A percentile compares a stretch with the other conserved stretches of the same genome.
Conservation (phyloP, 2,329 filamentous ascomycete species). For the Fusarium brevicatenulatum region DNA sequence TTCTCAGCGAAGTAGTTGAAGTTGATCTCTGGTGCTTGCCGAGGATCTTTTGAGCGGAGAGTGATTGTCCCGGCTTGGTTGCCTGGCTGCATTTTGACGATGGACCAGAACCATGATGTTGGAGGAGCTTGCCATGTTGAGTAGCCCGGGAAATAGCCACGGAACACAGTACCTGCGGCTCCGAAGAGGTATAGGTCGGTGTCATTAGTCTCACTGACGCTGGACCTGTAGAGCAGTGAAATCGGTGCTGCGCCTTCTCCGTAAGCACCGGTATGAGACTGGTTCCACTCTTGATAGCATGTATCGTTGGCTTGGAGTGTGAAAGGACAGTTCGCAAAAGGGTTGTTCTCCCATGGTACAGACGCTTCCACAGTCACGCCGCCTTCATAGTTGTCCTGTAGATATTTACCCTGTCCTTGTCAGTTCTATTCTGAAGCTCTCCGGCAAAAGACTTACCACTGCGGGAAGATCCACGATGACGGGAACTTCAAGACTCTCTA, state of each 20-base stretch:
- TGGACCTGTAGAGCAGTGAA: conserved; percentile 43
- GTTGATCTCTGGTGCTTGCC: conserved; percentile 69
- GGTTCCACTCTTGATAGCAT: conserved; percentile 49
- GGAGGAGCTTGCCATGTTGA: conserved; percentile 47
- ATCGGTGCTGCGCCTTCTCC: conserved; percentile 39
- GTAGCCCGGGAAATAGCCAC: conserved; percentile 46
- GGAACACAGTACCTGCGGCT: conserved; percentile 42
- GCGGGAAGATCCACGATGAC: conserved; percentile 63
- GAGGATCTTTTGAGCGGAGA: conserved; percentile 68
- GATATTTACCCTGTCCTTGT: conserved; percentile 21
- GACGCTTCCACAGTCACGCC: conserved; percentile 35
- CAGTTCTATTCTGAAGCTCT: neutral
- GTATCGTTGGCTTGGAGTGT: conserved; percentile 42
- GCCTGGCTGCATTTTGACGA: conserved; percentile 69
- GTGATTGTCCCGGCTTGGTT: conserved; percentile 70
- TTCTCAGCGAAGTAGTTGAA: conserved; percentile 66
- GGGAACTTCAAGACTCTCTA: conserved; percentile 50
- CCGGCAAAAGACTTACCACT: neutral
- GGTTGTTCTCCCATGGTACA: conserved; percentile 28
- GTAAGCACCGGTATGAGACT: conserved; percentile 33
- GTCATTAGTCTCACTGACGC: conserved; percentile 40
- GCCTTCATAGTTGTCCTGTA: conserved; percentile 46
- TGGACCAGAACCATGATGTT: conserved; percentile 27
- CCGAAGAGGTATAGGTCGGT: conserved; percentile 47
- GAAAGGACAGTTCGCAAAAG: conserved; percentile 14